Percentiles rank a stretch among this genome's conserved stretches.
Evolutionary conservation across 2,329 filamentous ascomycete genomes (phyloP).

Genomic region (Metarhizium album): DNA sequence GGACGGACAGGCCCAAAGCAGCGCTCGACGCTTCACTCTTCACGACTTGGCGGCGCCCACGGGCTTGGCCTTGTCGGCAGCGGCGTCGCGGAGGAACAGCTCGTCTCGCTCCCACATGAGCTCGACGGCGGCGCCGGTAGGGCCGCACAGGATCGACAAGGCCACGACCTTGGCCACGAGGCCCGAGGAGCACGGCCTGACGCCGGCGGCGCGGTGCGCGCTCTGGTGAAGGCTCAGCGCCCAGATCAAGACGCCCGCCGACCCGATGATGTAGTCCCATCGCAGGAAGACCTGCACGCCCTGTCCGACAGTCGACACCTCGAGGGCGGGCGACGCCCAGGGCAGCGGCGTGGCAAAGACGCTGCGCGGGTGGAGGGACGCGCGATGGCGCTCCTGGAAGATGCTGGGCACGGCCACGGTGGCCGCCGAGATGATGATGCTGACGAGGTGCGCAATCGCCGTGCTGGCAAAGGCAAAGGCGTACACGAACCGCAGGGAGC

Average conservation of each 20-base stretch:
- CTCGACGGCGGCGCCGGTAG: conserved; percentile 10
- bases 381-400: conserved; percentile 4
- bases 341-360: conserved; percentile 9
- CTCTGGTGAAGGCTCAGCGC: conserved; percentile 7
- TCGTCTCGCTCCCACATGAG: conserved; percentile 14
- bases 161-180: conserved; percentile 2
- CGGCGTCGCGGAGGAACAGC: conserved; percentile 4
- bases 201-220: conserved; percentile 4
- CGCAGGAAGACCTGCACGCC: conserved; percentile 10
- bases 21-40: not conserved
- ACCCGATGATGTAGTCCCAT: conserved; percentile 12
- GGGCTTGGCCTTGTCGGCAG: not conserved
- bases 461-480: conserved; percentile 9
- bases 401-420: conserved; percentile 8
- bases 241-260: conserved; percentile 11
- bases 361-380: conserved; percentile 8
- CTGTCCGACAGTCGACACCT: conserved; percentile 9
- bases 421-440: conserved; percentile 1
- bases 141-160: conserved; percentile 8
- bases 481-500: conserved; percentile 9
- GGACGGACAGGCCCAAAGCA: too few relatives aligned
- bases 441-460: conserved; percentile 9
- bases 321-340: conserved; percentile 7
- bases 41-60: not conserved
- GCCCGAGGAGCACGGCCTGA: not conserved